A percentile compares a stretch with the other conserved stretches of the same genome.
Evolutionary conservation across 2,329 filamentous ascomycete genomes (phyloP).

Genomic region (Grosmannia clavigera): DNA sequence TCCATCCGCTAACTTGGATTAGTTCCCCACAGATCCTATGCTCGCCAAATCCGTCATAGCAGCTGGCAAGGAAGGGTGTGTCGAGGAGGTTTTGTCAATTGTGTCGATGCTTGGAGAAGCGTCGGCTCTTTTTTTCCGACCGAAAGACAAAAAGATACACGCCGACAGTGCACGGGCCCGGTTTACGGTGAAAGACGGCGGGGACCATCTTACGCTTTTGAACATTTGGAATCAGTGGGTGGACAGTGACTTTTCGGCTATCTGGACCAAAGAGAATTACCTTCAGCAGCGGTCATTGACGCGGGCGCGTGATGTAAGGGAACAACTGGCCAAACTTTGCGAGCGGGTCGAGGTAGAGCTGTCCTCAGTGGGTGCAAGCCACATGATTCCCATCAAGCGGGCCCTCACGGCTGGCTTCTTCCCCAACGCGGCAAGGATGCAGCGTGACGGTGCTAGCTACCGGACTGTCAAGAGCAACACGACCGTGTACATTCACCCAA

Average conservation of each 20-base stretch:
- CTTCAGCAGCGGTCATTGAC: constrained; percentile 83
- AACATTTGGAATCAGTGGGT: constrained; percentile 96
- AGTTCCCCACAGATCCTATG: constrained; percentile 54
- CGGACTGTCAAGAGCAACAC: constrained; percentile 83
- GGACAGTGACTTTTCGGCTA: constrained; percentile 74
- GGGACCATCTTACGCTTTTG: constrained; percentile 76
- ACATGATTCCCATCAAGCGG: constrained; percentile 71
- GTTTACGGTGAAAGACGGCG: constrained; percentile 82
- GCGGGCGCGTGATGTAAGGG: constrained; percentile 78
- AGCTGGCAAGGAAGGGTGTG: constrained; percentile 80
- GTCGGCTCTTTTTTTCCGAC: constrained; percentile 80
- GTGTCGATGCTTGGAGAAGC: constrained; percentile 91
- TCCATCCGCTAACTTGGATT: background rate
- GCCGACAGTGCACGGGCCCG: constrained; percentile 81
- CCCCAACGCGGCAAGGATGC: constrained; percentile 75
- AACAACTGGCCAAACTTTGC: constrained; percentile 84
- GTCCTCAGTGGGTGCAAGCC: constrained; percentile 54
- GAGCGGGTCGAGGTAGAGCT: constrained; percentile 79
- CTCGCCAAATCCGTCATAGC: constrained; percentile 80
- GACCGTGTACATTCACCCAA: constrained; percentile 85
- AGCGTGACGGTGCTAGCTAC: constrained; percentile 76
- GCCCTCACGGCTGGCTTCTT: constrained; percentile 89
- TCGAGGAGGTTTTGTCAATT: constrained; percentile 83
- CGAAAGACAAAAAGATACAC: constrained; percentile 95
- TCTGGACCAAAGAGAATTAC: constrained; percentile 90